These are phyloP conservation scores for Mucor sp. DNA, from an alignment of 371 early-diverging fungal genomes.

Conservation along the genomic window DNA sequence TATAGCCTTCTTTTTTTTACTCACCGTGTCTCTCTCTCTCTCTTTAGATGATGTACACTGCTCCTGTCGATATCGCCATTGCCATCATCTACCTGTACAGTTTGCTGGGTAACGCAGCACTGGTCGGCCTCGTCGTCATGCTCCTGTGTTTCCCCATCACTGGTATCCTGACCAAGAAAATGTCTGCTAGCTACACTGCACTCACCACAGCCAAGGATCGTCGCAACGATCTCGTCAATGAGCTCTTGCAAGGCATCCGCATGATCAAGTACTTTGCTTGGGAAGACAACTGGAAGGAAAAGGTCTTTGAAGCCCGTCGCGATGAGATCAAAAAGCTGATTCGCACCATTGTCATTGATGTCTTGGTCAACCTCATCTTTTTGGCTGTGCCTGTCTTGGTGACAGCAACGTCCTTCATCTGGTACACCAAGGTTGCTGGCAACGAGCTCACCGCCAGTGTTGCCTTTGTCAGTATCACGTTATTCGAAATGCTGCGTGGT, in stretches of 20 bases:
- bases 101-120: conserved; percentile 51
- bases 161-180: conserved; percentile 40
- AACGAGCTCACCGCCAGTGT: conserved; percentile 51
- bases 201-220: conserved; percentile 40
- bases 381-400: conserved; percentile 57
- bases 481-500: conserved; percentile 57
- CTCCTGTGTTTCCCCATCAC: conserved; percentile 61
- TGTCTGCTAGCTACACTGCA: conserved; percentile 20
- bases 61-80: conserved; percentile 56
- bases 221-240: conserved; percentile 52
- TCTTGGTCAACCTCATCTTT: conserved; percentile 44
- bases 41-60: conserved; percentile 44
- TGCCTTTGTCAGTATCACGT: conserved; percentile 63
- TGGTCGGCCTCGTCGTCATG: conserved; percentile 56
- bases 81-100: conserved; percentile 50
- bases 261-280: conserved; percentile 73
- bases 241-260: conserved; percentile 67
- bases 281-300: conserved; percentile 61
- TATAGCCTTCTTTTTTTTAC: too few relatives aligned
- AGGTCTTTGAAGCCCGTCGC: conserved; percentile 52
- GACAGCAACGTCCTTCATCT: conserved; percentile 56
- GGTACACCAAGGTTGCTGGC: conserved; percentile 59
- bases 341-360: conserved; percentile 37
- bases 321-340: conserved; percentile 52
- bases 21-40: background rate